Percentiles rank a stretch among this genome's conserved stretches.
These are phyloP conservation scores for Neonectria coccinea DNA, from an alignment of 2,329 filamentous ascomycete species.

Conservation along the genomic window DNA sequence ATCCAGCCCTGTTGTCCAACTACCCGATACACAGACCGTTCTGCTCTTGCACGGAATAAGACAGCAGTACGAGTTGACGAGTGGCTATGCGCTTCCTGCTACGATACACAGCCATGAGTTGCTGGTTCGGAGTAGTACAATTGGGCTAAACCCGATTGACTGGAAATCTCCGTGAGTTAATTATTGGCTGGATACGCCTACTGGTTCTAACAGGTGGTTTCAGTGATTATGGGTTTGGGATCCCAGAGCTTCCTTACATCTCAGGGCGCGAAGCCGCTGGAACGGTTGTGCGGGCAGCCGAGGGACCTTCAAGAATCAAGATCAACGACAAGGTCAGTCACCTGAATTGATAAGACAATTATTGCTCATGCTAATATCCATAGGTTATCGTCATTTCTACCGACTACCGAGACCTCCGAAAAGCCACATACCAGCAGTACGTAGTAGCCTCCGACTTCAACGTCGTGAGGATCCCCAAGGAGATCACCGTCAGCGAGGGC, in stretches of 20 bases:
- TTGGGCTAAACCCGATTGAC: constrained; percentile 82
- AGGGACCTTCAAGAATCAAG: constrained; percentile 60
- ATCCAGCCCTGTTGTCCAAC: not conserved
- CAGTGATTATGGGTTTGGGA: constrained; percentile 77
- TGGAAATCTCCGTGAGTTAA: constrained; percentile 76
- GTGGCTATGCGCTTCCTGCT: constrained; percentile 59
- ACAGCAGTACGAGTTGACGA: constrained; percentile 61
- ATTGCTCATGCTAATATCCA: constrained; percentile 6
- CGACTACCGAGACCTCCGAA: constrained; percentile 78
- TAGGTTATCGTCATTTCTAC: constrained; percentile 75
- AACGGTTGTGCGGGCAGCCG: constrained; percentile 62
- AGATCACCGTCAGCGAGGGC: constrained; percentile 64
- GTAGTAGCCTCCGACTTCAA: constrained; percentile 74
- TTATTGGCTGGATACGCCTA: not conserved
- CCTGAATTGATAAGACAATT: not conserved
- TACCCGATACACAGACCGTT: constrained; percentile 56
- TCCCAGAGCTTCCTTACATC: constrained; percentile 75
- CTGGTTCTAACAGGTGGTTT: not conserved
- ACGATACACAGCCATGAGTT: constrained; percentile 59
- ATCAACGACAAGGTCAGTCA: constrained; percentile 63
- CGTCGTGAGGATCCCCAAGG: constrained; percentile 69
- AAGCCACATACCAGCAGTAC: constrained; percentile 79
- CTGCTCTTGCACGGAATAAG: constrained; percentile 62
- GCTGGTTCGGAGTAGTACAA: constrained; percentile 71
- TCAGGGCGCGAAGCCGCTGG: constrained; percentile 78